Percentiles rank a stretch among this genome's conserved stretches.
Evolutionary conservation across 2,329 filamentous ascomycete species (phyloP).

Genomic region (Colletotrichum sp.): DNA sequence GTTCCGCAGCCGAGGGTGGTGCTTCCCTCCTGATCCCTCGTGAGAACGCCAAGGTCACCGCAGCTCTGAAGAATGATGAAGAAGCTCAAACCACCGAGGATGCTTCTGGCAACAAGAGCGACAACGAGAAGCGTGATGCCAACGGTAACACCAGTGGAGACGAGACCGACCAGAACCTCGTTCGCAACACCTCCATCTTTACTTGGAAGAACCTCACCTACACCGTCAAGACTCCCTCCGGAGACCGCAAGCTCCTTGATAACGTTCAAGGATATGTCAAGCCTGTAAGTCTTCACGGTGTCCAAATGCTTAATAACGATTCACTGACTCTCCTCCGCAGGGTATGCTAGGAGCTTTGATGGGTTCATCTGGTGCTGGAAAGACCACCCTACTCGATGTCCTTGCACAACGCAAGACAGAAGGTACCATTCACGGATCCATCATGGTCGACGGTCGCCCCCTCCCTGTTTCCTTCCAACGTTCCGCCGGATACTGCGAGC

Average conservation of each 20-base stretch:
- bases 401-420: conserved; percentile 81
- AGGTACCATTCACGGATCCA: conserved; percentile 76
- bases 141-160: conserved; percentile 28
- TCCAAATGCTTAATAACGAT: background rate
- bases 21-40: conserved; percentile 66
- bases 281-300: conserved; percentile 48
- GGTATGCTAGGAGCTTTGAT: conserved; percentile 79
- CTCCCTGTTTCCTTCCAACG: conserved; percentile 78
- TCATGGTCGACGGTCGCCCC: conserved; percentile 76
- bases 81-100: conserved; percentile 44
- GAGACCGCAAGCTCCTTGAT: conserved; percentile 74
- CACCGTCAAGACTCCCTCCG: conserved; percentile 65
- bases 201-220: conserved; percentile 79
- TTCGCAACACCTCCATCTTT: conserved; percentile 71
- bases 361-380: conserved; percentile 83
- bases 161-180: conserved; percentile 41
- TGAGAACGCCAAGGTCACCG: conserved; percentile 52
- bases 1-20: conserved; percentile 54
- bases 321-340: background rate
- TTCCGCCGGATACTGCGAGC: conserved; percentile 81
- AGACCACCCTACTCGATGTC: conserved; percentile 84
- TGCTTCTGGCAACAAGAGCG: conserved; percentile 29
- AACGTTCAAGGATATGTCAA: conserved; percentile 86
- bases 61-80: conserved; percentile 45
- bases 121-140: conserved; percentile 17